phyloP scores from a whole-genome alignment of 2,329 filamentous ascomycete species.

The Fusarium brevicatenulatum region DNA sequence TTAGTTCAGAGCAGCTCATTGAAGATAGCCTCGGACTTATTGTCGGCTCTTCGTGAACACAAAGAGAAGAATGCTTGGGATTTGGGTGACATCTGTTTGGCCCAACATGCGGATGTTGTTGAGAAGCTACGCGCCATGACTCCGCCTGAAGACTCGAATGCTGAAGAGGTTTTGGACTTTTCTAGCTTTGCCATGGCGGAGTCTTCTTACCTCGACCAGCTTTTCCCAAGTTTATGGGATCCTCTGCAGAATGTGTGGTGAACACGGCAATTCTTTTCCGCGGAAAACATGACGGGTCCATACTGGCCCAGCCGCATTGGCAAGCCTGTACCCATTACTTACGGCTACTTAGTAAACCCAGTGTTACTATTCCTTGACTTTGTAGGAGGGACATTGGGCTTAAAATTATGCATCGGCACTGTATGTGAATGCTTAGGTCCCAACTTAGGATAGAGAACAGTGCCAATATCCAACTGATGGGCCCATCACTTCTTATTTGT shows the following conservation, averaged over 20 bases:
- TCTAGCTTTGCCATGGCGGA: constrained; percentile 48
- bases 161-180: constrained; percentile 32
- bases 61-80: constrained; percentile 58
- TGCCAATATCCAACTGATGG: too few species aligned
- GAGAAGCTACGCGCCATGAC: constrained; percentile 54
- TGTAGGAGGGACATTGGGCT: not conserved
- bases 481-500: not conserved
- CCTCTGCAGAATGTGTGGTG: constrained; percentile 50
- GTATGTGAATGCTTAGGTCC: not conserved
- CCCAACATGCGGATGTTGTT: constrained; percentile 58
- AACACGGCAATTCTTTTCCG: not conserved
- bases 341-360: too few species aligned
- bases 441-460: not conserved
- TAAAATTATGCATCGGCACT: not conserved
- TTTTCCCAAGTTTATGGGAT: constrained; percentile 51
- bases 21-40: constrained; percentile 55
- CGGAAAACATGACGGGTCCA: not conserved
- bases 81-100: constrained; percentile 60
- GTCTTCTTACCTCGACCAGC: constrained; percentile 48
- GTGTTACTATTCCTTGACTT: not conserved
- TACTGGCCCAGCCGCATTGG: not conserved
- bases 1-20: constrained; percentile 53
- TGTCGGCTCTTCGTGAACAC: constrained; percentile 53
- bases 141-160: constrained; percentile 34
- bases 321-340: not conserved